phyloP scores from a whole-genome alignment of 192 early-diverging fungal species.

The Backusella liffmaniae region DNA sequence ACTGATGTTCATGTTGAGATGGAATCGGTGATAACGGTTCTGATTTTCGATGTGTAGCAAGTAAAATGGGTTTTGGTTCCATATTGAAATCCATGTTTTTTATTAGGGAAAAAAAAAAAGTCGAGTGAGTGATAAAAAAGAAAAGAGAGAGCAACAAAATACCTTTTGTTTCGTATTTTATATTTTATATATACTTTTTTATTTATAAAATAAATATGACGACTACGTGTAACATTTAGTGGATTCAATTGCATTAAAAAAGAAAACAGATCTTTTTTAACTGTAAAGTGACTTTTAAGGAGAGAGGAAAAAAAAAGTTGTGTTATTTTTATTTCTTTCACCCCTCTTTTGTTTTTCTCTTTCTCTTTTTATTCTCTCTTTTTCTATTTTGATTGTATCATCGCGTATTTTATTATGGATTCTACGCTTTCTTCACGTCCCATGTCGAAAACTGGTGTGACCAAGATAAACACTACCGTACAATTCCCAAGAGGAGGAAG shows the following conservation, averaged over 20 bases:
- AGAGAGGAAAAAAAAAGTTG: background rate
- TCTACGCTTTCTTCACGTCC: background rate
- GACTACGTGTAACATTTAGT: background rate
- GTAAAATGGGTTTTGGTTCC: background rate
- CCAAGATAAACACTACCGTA: conserved; percentile 11
- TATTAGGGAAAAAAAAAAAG: background rate
- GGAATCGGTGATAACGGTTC: background rate
- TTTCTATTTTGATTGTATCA: background rate
- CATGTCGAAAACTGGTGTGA: background rate
- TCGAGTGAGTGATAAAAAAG: background rate
- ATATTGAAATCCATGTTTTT: background rate
- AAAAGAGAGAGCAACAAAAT: background rate
- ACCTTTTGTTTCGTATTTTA: background rate
- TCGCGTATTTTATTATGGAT: background rate
- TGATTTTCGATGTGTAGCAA: background rate
- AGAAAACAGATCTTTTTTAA: background rate
- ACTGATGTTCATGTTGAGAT: conserved; percentile 15
- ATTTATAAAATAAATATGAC: background rate
- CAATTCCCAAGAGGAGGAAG: conserved; percentile 25
- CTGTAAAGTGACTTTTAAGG: conserved; percentile 4
- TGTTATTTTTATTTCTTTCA: background rate
- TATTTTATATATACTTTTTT: background rate
- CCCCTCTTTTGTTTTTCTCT: background rate
- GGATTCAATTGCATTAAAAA: background rate
- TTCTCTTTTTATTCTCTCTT: background rate